Conservation (phyloP, 2,329 filamentous ascomycete genomes). For the Penicillium sp. region DNA sequence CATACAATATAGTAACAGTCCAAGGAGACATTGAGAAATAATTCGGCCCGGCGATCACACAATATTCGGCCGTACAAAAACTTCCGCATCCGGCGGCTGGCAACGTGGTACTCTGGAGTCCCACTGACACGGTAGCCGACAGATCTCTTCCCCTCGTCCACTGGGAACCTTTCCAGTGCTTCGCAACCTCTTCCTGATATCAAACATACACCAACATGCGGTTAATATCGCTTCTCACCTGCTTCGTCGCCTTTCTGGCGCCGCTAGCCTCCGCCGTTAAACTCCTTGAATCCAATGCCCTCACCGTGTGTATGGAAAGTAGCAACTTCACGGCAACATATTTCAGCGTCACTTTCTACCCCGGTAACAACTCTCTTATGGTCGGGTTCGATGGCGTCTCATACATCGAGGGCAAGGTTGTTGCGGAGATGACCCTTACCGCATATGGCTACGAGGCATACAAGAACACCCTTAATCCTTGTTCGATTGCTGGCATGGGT, state of each 20-base stretch:
- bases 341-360: constrained; percentile 65
- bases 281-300: constrained; percentile 69
- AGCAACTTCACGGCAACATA: constrained; percentile 78
- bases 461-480: constrained; percentile 63
- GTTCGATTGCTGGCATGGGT: constrained; percentile 58
- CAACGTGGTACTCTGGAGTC: constrained; percentile 30
- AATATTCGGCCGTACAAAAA: constrained; percentile 12
- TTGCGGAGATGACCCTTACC: constrained; percentile 64
- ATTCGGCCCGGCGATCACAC: constrained; percentile 4
- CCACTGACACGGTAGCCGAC: constrained; percentile 14
- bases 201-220: constrained; percentile 24
- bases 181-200: constrained; percentile 6
- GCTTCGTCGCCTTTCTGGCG: constrained; percentile 35
- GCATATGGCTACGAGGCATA: constrained; percentile 75
- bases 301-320: constrained; percentile 75
- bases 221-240: constrained; percentile 27
- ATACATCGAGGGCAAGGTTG: constrained; percentile 71
- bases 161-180: background rate
- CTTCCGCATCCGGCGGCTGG: constrained; percentile 31
- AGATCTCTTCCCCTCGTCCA: constrained; percentile 11
- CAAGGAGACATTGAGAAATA: constrained; percentile 5
- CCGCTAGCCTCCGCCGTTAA: constrained; percentile 52
- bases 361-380: constrained; percentile 59
- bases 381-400: constrained; percentile 75
- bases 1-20: background rate